Conservation (phyloP, 2,329 filamentous ascomycete genomes). For the Rhinocladiella mackenziei region DNA sequence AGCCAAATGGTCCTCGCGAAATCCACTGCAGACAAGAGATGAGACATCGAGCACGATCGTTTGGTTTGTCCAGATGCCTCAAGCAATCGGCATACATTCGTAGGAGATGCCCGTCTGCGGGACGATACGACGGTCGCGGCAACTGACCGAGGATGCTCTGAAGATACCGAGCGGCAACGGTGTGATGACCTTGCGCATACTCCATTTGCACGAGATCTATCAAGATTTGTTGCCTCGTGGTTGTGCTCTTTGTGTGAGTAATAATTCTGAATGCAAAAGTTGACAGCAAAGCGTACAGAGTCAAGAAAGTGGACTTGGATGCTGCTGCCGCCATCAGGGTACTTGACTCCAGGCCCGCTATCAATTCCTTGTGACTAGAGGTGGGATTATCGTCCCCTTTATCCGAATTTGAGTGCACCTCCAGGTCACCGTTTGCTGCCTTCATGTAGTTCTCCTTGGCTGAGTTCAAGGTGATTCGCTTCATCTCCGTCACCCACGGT, state of each 20-base stretch:
- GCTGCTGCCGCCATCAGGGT: conserved; percentile 60
- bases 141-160: conserved; percentile 74
- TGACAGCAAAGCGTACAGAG: conserved; percentile 68
- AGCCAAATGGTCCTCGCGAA: conserved; percentile 27
- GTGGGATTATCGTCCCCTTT: background rate
- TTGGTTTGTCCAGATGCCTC: conserved; percentile 67
- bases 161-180: conserved; percentile 71
- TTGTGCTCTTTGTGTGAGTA: conserved; percentile 69
- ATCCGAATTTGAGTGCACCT: background rate
- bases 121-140: conserved; percentile 70
- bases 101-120: conserved; percentile 77
- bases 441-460: background rate
- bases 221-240: conserved; percentile 72
- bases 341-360: conserved; percentile 35
- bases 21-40: conserved; percentile 50
- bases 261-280: conserved; percentile 66
- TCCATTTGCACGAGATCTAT: conserved; percentile 84
- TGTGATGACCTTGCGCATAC: conserved; percentile 69
- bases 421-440: background rate
- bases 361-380: background rate
- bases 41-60: conserved; percentile 73
- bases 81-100: conserved; percentile 82
- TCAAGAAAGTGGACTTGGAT: conserved; percentile 34
- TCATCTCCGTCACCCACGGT: conserved; percentile 16
- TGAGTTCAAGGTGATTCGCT: conserved; percentile 1